Percentiles rank a stretch among this genome's conserved stretches.
These are phyloP conservation scores for Collybiopsis luxurians DNA, from an alignment of 768 basidiomycete genomes.

Conservation along the genomic window DNA sequence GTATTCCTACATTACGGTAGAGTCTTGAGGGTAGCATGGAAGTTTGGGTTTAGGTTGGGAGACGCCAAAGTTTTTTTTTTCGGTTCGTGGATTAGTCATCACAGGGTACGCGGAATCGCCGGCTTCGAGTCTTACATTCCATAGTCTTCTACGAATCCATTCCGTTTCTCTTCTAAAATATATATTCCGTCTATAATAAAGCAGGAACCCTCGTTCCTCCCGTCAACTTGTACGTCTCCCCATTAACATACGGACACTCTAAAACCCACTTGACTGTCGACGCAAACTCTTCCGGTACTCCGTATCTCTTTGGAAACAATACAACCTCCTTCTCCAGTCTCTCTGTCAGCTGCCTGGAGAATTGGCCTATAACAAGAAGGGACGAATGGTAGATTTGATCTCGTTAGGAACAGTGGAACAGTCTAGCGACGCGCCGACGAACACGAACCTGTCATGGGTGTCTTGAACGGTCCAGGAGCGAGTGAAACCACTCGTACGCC, in stretches of 20 bases:
- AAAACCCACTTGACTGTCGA: slow-evolving; percentile 47
- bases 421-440: too few relatives aligned
- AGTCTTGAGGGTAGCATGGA: slow-evolving; percentile 46
- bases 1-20: slow-evolving; percentile 41
- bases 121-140: too few relatives aligned
- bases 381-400: too few relatives aligned
- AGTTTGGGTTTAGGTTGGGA: background rate
- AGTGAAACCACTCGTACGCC: slow-evolving; percentile 54
- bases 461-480: slow-evolving; percentile 54
- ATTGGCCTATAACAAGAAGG: too few relatives aligned
- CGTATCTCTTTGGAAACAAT: slow-evolving; percentile 45
- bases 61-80: background rate
- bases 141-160: too few relatives aligned
- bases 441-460: slow-evolving; percentile 35
- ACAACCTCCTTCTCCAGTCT: slow-evolving; percentile 38
- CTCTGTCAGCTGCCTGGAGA: slow-evolving; percentile 33
- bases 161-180: too few relatives aligned
- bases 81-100: too few relatives aligned
- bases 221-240: slow-evolving; percentile 38
- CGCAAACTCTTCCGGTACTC: slow-evolving; percentile 48
- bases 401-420: too few relatives aligned
- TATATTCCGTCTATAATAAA: background rate
- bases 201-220: slow-evolving; percentile 19
- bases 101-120: too few relatives aligned
- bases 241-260: slow-evolving; percentile 54